Base-by-base conservation (phyloP, 352 stramenopile species). In the Pythium utonaiense region DNA sequence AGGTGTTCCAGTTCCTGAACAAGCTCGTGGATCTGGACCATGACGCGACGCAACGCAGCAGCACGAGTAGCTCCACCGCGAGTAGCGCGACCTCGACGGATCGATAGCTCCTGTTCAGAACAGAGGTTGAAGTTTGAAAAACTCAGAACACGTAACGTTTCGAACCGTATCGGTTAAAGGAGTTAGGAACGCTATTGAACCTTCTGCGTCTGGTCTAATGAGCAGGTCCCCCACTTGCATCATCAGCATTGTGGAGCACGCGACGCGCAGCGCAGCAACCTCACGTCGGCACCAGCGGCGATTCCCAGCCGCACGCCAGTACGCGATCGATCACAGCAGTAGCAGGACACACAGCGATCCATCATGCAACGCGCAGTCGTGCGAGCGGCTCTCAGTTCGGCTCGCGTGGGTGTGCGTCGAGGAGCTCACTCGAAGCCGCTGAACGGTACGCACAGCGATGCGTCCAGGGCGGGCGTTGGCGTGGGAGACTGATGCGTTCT, bases 1-100 rank as follows among this genome's bases (percentile, higher is more conserved):
- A 94, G 47, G 84, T 94, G 24, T 75, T 74, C 41, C 60, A 86
- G 52, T 92, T 94, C 64, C 71, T 94, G 21, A 83, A 91, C 63
- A 72, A 71, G 28, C 70, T 94, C 49, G 71, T 87, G 24, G 60
- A 75, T 79, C 71, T 59, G 14, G 53, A 69, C 34, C 33, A n/a
- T 0, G 60, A 66, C 27, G 60, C 53, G n/a, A 66, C 60, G 41
- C 40, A 66, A 41, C 59, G 33, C 17, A 66, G 59, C 42, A 60
- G 59, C 34, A 60, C 59, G 4, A 65, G 57, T 25, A 75, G 14
- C 54, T 71, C 47, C 34, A 54, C 16, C 64, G 53, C 10, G 9
- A 54, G 59, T 19, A 45, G 3, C 44, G 19, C 9, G 2, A 19
- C 33, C n/a, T 42, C 25, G 36, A 13, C 49, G 12, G 57, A 54